Evolutionary conservation across 2,329 filamentous ascomycete species (phyloP), one percentile per base, ranked within the genome.

Genomic region (Pyrenophora tritici-repentis): DNA sequence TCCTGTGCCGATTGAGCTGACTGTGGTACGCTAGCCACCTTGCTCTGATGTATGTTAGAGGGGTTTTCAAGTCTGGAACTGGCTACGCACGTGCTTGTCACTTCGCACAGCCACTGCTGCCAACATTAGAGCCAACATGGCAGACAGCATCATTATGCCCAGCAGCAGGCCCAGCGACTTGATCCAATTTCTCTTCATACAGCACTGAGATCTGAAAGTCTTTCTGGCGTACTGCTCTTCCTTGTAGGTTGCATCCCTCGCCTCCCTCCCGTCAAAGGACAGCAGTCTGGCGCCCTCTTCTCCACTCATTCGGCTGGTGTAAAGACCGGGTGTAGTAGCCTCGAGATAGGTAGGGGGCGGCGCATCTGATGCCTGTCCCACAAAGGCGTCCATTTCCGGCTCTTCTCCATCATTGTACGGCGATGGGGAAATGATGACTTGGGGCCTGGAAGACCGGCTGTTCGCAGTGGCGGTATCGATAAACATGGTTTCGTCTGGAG

Each of bases 391-490:
- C 6, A 70, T 31, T 17, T 68, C 50, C 6, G 67, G 66, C 9
- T 63, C 63, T 17, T 55, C 43, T 6, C 61, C 53, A 18, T 67
- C 58, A 22, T 51, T 56, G 38, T 63, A 57, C 24, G 50, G 47
- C 17, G 52, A 56, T 39, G 58, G 49, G 9, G 55, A 57, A 17
- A 59, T 59, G 10, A 58, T 43, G 1, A 63, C 52, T 20, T 55
- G 62, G 12, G 63, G 61, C 29, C 62, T 61, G 7, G 52, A 39
- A 31, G 59, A 61, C 35, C 55, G 44, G 29, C 49, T 62, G 42
- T 72, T 71, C 2, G 70, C 70, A 10, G 61, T 63, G n/a, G 58
- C 60, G 4, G 67, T 72, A 24, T 72, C 66, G 29, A 72, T 71
- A 36, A 61, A 70, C 70, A 72, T 72, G 35, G 9, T 53, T 42